Base-by-base conservation (phyloP, 1,284 basidiomycete genomes). In the Trichosporon sp. region DNA sequence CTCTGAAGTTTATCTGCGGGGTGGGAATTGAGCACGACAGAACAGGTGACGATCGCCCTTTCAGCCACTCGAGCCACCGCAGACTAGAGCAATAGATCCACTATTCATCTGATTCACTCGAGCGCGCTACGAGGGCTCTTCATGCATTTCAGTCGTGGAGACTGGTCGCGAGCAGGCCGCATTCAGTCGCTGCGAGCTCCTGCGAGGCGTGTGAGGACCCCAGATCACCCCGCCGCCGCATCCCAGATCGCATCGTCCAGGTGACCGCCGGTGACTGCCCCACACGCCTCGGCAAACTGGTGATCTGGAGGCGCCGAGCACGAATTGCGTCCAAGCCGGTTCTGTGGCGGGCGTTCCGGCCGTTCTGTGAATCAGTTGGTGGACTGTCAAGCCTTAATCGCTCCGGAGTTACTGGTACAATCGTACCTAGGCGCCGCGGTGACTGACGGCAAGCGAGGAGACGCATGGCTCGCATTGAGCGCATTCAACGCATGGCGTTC, bases 101-200 rank as follows among this genome's bases (percentile, higher is more conserved):
- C 53, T 58, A 58, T 58, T 58, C 53, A 58, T 58, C 27, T 27
- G 25, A 58, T 58, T 58, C 53, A 58, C 53, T 29, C 53, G 27
- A 31, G 25, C 25, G 15, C 23, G 15, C 47, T 51, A 51, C 23
- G 47, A 51, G 47, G 21, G 12, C 47, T n/a, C 23, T 51, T 25
- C 47, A 51, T 51, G n/a, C 47, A 51, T 51, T 51, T 51, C 47
- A 51, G 53, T 58, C 53, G 29, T 58, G 25, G 27, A 31, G 53
- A 58, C 25, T 21, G 21, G 29, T 58, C 27, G 13, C 53, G 15
- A 29, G 53, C 27, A 58, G 13, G 12, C 53, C 11, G 53, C 27
- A 58, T 29, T 29, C 53, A 31, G 13, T 58, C 53, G 13, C 13
- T 58, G 53, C 27, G 53, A 31, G 13, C 31, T 27, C 4, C 13